Evolutionary conservation across 192 early-diverging fungal species (phyloP), one percentile per base, ranked within the genome.

Genomic region (Helicostylum pulchrum): DNA sequence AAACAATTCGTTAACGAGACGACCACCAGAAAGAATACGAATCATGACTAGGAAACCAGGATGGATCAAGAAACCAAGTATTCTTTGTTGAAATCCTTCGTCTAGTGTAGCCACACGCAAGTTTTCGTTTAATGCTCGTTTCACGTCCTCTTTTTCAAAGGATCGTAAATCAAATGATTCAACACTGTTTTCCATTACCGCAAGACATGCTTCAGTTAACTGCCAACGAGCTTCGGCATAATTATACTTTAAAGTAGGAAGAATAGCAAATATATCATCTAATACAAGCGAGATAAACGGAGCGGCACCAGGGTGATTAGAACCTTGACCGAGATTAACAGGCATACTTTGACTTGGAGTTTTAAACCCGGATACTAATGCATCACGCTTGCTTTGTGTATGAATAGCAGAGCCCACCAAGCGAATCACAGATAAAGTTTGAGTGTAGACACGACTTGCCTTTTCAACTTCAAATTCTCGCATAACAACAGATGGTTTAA

Each of bases 41-140:
- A 87, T 83, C 34, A 90, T 62, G 19, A 99, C 77, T 61, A 93
- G 88, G 67, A 92, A 99, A 15, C 91, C 94, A 0, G 97, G 94
- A 39, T 97, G 93, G 10, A 55, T 55, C 11, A 71, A 34, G 39
- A 65, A 71, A 0, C n/a, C 19, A 2, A 64, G 30, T 17, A 74
- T 55, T 15, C 14, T 7, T 11, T 26, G 2, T 3, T 53, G 21
- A 4, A 56, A 2, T 31, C 47, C 53, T 19, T 15, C 12, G 3
- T 21, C 15, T 11, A 11, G 9, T n/a, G 10, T 30, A 5, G 19
- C 3, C 12, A n/a, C 12, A 23, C 43, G 50, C 34, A 53, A 34
- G 23, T 7, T 39, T 17, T 47, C 34, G 9, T 32, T 42, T 47
- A 53, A 15, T 36, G 56, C 21, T 4, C 7, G 10, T 12, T 7